A percentile compares a stretch with the other conserved stretches of the same genome.
Evolutionary conservation across 139 green algal genomes (phyloP).

Genomic region (Astrephomene gubernaculifera): DNA sequence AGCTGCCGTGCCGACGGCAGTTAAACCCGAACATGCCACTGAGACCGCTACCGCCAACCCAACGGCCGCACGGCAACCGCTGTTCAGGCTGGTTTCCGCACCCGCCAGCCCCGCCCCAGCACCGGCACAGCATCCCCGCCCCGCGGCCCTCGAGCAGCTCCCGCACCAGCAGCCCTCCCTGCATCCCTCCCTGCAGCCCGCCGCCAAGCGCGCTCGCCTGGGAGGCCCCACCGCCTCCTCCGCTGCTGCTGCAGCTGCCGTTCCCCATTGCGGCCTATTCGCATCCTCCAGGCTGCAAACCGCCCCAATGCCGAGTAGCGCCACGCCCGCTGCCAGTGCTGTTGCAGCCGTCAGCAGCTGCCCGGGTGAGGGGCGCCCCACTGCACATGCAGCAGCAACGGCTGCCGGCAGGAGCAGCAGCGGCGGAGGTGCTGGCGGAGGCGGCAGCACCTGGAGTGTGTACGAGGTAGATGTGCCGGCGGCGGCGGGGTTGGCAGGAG

Average conservation of each 20-base stretch:
- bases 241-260: not conserved
- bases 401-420: not conserved
- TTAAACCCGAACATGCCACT: not conserved
- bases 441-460: not conserved
- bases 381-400: not conserved
- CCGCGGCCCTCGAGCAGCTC: not conserved
- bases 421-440: not conserved
- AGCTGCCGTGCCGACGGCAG: not conserved
- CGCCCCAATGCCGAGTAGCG: not conserved
- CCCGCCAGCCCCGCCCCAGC: not conserved
- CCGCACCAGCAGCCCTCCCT: not conserved
- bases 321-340: not conserved
- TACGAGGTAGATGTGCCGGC: not conserved
- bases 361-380: not conserved
- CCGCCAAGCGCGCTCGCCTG: slow-evolving; percentile 9
- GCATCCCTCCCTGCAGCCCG: not conserved
- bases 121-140: not conserved
- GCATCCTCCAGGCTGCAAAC: no score
- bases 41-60: not conserved
- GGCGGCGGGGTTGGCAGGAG: not conserved
- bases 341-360: not conserved
- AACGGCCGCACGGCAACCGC: not conserved
- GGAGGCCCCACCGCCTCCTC: not conserved
- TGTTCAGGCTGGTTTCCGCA: not conserved
- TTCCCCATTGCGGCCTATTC: no score